Evolutionary conservation across 1,284 basidiomycete species (phyloP), one percentile per base, ranked within the genome.

Genomic region (Trichosporon inkin): DNA sequence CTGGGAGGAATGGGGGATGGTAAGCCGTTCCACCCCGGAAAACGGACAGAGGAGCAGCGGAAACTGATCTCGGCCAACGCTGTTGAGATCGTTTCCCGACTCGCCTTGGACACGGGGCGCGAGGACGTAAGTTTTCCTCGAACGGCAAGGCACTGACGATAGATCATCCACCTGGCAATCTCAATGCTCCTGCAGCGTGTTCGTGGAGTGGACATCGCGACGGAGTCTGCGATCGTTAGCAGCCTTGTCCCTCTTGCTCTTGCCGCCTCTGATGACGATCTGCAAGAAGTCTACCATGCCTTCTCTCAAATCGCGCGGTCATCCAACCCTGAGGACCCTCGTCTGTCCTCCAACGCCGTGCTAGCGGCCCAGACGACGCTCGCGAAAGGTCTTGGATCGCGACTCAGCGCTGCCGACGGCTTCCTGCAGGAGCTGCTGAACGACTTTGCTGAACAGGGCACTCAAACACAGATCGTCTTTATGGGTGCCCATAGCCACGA

Each of bases 151-250:
- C 20, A 22, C 44, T 57, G 17, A 57, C 39, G 16, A 6, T 57
- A 90, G 86, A 89, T 92, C 19, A 91, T 88, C 2, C 85, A 88
- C 41, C 81, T 94, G 17, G 92, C 89, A 5, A 86, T 92, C 10
- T 94, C 93, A 2, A 94, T 98, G 89, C 81, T 98, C 6, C 80
- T 97, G 22, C 95, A 97, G 79, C 84, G 92, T 22, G 81, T 96
- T 24, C 85, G 88, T 22, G 86, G 86, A 11, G 88, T 90, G 6
- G 90, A 95, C 68, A 86, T 89, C 0, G 85, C 86, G 1, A 88
- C 92, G 5, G 92, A 96, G 76, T 89, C 91, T 28, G 88, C 91
- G 1, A 94, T 97, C 65, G 87, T 93, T 4, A 88, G 89, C 73
- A 93, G 92, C 71, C 82, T 98, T 10, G 92, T 96, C 4, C 91